Base-by-base conservation (phyloP, 2,329 filamentous ascomycete species). In the Pseudogymnoascus destructans region DNA sequence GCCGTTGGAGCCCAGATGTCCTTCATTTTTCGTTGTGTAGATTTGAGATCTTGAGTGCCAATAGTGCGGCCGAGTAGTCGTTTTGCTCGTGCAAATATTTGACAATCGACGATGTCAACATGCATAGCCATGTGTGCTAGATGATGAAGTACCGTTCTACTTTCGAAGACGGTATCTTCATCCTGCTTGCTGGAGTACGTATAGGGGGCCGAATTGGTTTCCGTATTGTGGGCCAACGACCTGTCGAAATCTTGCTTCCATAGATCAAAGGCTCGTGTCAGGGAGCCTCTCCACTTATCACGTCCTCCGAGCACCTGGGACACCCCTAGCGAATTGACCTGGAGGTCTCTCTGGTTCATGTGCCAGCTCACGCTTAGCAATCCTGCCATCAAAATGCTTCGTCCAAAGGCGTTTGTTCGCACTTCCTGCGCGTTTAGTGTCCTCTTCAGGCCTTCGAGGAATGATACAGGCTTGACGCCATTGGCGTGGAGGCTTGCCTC, bases 91-190 rank as follows among this genome's bases (percentile, higher is more conserved):
- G 92, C 93, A 70, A 93, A 96, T 63, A 97, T 95, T 72, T 97
- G 92, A 66, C 90, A 92, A 70, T 97, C 92, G n/a, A 95, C 88
- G 58, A 97, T 89, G 68, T 97, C 92, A 21, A 95, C 90, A 68
- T 97, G 90, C 80, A 95, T 95, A 2, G 90, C 89, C 89, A 98
- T 96, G 70, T 97, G 93, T 0, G 93, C 93, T 10, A 98, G 76
- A 66, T 95, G 89, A 68, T 97, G 91, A 46, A 97, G 76, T 25
- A 95, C 92, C 2, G 87, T 95, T 17, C 89, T 82, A 62, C 86
- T 90, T 69, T 96, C 89, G 65, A 93, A 92, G 27, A 95, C 84
- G 11, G 80, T 73, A 59, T 77, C 80, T 60, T 82, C 77, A 64
- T 85, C 85, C 61, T 87, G 82, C 65, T 85, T 82, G 42, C 76